Base-by-base conservation (phyloP, 176 grass and related monocot genomes). In the Triticum urartu region DNA sequence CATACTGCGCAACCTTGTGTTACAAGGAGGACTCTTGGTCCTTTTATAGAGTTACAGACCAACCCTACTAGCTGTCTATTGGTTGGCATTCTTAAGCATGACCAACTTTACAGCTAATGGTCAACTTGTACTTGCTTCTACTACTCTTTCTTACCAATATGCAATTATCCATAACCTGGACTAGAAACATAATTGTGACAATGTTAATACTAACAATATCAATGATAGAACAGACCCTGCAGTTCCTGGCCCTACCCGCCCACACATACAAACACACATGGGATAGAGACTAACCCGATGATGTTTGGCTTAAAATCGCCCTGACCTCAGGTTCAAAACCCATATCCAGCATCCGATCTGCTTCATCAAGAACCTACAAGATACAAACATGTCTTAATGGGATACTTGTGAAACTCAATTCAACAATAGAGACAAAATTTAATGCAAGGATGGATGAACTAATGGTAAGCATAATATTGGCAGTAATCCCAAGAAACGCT, bases 281-380 rank as follows among this genome's bases (percentile, higher is more conserved):
- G 15, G 50, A 87, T 25, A 85, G 15, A 74, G 62, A 85, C 93
- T 83, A 87, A 98, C 96, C 91, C 65, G 87, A 89, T 75, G 86
- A 88, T 72, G 93, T 98, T 89, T 98, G 93, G 92, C 88, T 94
- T 86, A 98, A 92, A 88, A 98, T 98, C 18, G 88, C 89, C 60
- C 96, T 93, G 32, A 98, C 96, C 95, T 98, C 93, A 38, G 96
- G 96, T 88, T 98, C 96, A 75, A 98, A 98, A 79, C 96, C 96
- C 91, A 98, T 84, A 85, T 98, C 96, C 86, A 98, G 91, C 96
- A 98, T 98, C 83, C 96, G 82, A 88, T 98, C 96, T 77, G 96
- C 96, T 95, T 98, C 96, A 89, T 98, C 96, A 68, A 98, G 93
- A 88, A 98, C 96, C 96, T 98, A 80, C 30, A 88, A 38, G 68